Evolutionary conservation across 306 rosid species (phyloP).

Genomic region (Vigna mungo): DNA sequence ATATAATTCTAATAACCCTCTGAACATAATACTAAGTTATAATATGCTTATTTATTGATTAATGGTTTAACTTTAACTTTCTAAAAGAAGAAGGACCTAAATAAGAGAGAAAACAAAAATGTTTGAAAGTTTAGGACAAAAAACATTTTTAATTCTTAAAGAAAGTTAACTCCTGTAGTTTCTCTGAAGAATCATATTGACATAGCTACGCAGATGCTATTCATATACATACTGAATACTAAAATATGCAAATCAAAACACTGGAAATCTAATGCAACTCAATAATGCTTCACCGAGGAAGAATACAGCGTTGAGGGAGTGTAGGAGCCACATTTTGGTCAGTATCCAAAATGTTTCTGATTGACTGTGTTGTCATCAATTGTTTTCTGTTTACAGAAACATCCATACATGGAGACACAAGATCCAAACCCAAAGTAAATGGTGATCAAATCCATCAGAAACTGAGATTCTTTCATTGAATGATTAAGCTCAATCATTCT

Average conservation of each 20-base stretch:
- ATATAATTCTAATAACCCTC: too few relatives aligned
- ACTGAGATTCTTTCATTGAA: background rate
- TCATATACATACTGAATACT: background rate
- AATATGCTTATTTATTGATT: too few relatives aligned
- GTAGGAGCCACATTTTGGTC: slow-evolving; percentile 82
- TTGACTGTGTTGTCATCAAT: slow-evolving; percentile 32
- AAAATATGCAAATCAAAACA: slow-evolving; percentile 75
- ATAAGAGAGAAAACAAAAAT: too few relatives aligned
- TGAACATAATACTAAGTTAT: too few relatives aligned
- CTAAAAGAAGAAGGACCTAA: too few relatives aligned
- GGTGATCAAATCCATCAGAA: slow-evolving; percentile 58
- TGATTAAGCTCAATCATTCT: background rate
- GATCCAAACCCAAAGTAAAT: slow-evolving; percentile 87
- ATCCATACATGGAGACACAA: slow-evolving; percentile 65
- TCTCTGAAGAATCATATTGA: background rate
- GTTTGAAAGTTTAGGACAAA: too few relatives aligned
- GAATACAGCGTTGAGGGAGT: slow-evolving; percentile 78
- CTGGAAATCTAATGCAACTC: slow-evolving; percentile 81
- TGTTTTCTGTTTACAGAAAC: slow-evolving; percentile 43
- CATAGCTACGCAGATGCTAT: background rate
- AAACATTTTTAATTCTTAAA: too few relatives aligned
- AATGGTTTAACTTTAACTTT: too few relatives aligned
- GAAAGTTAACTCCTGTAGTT: background rate
- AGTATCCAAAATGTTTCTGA: slow-evolving; percentile 41
- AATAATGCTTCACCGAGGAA: slow-evolving; percentile 80